Evolutionary conservation across 208 protist genomes (phyloP).

Genomic region (Endotrypanum monterogeii): DNA sequence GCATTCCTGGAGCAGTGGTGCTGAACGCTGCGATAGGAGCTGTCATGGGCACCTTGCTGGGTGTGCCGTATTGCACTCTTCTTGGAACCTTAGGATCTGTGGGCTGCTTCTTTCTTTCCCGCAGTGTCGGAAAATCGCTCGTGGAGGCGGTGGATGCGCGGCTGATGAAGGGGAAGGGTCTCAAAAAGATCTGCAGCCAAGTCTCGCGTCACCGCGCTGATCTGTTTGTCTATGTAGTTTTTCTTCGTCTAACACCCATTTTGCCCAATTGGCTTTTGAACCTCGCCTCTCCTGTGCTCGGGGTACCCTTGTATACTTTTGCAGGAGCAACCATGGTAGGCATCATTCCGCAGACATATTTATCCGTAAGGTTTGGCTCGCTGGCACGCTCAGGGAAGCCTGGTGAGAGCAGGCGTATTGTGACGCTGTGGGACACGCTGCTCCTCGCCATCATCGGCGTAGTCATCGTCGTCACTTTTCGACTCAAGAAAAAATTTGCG

Average conservation of each 20-base stretch:
- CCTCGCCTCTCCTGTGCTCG: constrained; percentile 80
- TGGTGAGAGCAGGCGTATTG: constrained; percentile 36
- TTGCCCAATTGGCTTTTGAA: constrained; percentile 96
- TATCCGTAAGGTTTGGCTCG: constrained; percentile 82
- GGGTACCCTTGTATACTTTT: constrained; percentile 72
- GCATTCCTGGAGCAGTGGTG: constrained; percentile 87
- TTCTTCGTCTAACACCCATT: constrained; percentile 91
- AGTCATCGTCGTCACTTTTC: constrained; percentile 37
- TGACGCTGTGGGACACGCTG: constrained; percentile 74
- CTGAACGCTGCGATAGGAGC: constrained; percentile 83
- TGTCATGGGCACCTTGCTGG: constrained; percentile 69
- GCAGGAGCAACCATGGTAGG: constrained; percentile 81
- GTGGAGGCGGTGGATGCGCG: constrained; percentile 43
- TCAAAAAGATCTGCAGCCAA: constrained; percentile 59
- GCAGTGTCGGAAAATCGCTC: constrained; percentile 41
- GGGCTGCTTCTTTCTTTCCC: constrained; percentile 55
- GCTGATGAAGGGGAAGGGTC: constrained; percentile 59
- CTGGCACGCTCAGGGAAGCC: constrained; percentile 32
- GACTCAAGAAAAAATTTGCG: constrained; percentile 40
- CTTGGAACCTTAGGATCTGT: constrained; percentile 64
- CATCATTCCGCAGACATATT: constrained; percentile 89
- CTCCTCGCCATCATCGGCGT: constrained; percentile 53
- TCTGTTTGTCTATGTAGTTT: constrained; percentile 90
- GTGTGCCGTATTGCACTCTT: constrained; percentile 63
- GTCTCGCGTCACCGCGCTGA: constrained; percentile 62